These are phyloP conservation scores for Chrysopogon serrulatus DNA, from an alignment of 176 grass and related monocot species.

Conservation along the genomic window DNA sequence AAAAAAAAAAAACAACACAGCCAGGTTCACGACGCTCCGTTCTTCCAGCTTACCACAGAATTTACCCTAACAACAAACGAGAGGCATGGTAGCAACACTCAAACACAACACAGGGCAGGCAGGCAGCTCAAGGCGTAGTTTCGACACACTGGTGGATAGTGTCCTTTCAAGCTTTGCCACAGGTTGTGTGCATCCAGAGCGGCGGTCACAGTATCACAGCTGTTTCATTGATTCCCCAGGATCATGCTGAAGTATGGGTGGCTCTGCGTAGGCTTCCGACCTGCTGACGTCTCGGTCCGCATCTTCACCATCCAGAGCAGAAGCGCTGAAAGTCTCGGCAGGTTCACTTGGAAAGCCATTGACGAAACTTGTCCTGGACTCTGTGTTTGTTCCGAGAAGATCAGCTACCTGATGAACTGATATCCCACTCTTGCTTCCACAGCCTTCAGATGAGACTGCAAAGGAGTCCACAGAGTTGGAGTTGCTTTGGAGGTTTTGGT, in stretches of 20 bases:
- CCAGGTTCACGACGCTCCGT: neutral
- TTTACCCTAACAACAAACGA: neutral
- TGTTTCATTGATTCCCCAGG: neutral
- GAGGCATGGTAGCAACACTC: neutral
- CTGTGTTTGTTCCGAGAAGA: constrained; percentile 7
- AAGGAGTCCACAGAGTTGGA: constrained; percentile 17
- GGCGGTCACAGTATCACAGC: neutral
- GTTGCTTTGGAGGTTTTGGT: constrained; percentile 1
- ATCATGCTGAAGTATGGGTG: constrained; percentile 23
- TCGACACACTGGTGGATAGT: neutral
- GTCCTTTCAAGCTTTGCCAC: neutral
- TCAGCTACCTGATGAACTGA: neutral
- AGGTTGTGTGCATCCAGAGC: neutral
- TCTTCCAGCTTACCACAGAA: neutral
- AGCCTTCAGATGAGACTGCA: neutral
- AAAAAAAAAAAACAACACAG: neutral
- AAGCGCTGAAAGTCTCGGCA: neutral
- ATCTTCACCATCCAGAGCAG: neutral
- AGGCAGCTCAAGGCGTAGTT: neutral
- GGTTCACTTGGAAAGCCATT: neutral
- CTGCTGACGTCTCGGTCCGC: neutral
- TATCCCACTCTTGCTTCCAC: neutral
- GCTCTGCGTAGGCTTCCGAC: neutral
- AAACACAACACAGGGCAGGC: neutral
- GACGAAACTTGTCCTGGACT: constrained; percentile 32